Percentiles rank a stretch among this genome's conserved stretches.
Conservation (phyloP, 78 protist genomes). For the Neovahlkampfia damariscottae region DNA sequence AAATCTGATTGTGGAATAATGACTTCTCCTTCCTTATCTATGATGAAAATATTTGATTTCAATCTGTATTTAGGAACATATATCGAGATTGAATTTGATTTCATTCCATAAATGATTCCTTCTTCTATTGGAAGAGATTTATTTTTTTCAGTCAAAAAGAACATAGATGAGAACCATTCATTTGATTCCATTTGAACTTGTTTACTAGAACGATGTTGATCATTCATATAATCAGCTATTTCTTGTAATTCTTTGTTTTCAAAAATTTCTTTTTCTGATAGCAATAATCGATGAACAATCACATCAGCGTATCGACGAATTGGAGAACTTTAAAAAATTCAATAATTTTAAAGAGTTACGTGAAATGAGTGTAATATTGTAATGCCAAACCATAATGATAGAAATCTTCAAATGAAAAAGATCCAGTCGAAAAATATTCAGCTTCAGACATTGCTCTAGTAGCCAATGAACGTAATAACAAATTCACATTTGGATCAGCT, state of each 20-base stretch:
- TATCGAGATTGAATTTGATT: not conserved
- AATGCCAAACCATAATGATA: slow-evolving; percentile 88
- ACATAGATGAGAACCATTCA: not conserved
- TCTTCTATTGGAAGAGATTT: not conserved
- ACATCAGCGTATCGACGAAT: slow-evolving; percentile 75
- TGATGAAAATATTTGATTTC: not conserved
- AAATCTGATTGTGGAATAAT: not conserved
- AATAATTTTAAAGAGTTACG: no score
- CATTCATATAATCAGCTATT: not conserved
- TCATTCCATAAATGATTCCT: not conserved
- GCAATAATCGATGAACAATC: slow-evolving; percentile 23
- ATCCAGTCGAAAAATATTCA: slow-evolving; percentile 66
- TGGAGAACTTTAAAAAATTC: no score
- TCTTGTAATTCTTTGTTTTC: not conserved
- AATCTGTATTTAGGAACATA: not conserved
- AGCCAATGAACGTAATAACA: slow-evolving; percentile 60
- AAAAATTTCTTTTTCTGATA: not conserved
- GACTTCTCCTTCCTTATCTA: not conserved
- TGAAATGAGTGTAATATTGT: slow-evolving; percentile 94
- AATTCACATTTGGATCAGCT: slow-evolving; percentile 54
- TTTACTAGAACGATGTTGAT: not conserved
- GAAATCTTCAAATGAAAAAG: slow-evolving; percentile 16
- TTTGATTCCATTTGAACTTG: not conserved
- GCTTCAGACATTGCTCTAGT: slow-evolving; percentile 80
- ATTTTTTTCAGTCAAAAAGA: not conserved